phyloP scores from a whole-genome alignment of 2,329 filamentous ascomycete species.

The Calonectria naviculata region DNA sequence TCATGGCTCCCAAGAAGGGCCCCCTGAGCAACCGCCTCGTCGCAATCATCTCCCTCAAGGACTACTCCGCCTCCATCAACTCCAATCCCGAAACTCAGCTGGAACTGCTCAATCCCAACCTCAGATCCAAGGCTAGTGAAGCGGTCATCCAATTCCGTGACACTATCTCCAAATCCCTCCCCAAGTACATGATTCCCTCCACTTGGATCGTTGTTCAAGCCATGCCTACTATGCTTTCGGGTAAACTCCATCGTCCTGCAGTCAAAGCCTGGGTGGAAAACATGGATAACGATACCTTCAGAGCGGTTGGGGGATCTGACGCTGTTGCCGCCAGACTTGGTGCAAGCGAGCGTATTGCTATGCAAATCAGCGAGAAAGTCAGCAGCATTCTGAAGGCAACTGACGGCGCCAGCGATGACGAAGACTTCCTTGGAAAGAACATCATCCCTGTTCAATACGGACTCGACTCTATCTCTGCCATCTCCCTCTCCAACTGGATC shows the following conservation, averaged over 20 bases:
- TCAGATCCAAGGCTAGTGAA: not conserved
- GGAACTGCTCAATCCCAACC: not conserved
- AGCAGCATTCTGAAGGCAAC: not conserved
- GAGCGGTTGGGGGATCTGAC: not conserved
- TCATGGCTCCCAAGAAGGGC: slow-evolving; percentile 48
- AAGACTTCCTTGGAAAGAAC: not conserved
- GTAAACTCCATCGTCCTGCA: slow-evolving; percentile 38
- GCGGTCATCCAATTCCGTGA: slow-evolving; percentile 9
- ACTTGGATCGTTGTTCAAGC: slow-evolving; percentile 22
- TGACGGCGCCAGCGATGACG: not conserved
- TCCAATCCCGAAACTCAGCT: not conserved
- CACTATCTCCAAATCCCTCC: slow-evolving; percentile 18
- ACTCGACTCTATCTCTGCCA: not conserved
- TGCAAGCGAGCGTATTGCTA: not conserved
- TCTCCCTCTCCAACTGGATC: not conserved
- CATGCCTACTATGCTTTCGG: slow-evolving; percentile 27
- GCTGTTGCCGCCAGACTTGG: not conserved
- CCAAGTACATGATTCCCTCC: slow-evolving; percentile 32
- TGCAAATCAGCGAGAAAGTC: not conserved
- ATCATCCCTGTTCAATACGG: not conserved
- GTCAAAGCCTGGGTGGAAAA: slow-evolving; percentile 56
- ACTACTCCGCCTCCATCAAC: not conserved
- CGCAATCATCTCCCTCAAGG: slow-evolving; percentile 23
- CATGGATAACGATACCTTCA: slow-evolving; percentile 50
- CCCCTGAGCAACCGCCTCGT: slow-evolving; percentile 26